phyloP scores from a whole-genome alignment of 2,329 filamentous ascomycete species.

The Colletotrichum filicis region DNA sequence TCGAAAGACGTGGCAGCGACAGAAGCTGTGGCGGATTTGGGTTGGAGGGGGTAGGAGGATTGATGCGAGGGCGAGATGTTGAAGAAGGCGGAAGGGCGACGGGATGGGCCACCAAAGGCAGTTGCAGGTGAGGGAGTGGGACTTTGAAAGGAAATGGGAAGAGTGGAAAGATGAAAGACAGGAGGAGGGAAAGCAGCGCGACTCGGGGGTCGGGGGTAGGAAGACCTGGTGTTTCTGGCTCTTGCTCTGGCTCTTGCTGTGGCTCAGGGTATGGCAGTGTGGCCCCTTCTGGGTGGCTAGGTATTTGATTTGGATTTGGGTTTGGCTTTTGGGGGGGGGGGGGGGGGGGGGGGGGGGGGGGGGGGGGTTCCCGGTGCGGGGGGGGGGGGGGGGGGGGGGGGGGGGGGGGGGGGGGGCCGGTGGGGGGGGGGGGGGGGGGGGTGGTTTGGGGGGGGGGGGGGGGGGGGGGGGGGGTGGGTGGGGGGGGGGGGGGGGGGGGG shows the following conservation, averaged over 20 bases:
- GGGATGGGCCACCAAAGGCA: slow-evolving; percentile 13
- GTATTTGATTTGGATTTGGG: slow-evolving; percentile 14
- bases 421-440: no score
- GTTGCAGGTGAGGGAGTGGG: slow-evolving; percentile 19
- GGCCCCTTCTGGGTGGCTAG: neutral
- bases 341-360: neutral
- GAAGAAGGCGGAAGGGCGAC: slow-evolving; percentile 11
- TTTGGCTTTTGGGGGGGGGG: slow-evolving; percentile 3
- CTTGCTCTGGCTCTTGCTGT: neutral
- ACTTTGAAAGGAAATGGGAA: slow-evolving; percentile 8
- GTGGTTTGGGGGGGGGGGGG: no score
- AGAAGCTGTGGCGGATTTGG: slow-evolving; percentile 1
- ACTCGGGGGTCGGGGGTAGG: slow-evolving; percentile 18
- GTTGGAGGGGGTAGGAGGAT: neutral
- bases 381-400: no score
- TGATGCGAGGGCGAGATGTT: slow-evolving; percentile 8
- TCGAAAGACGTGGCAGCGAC: slow-evolving; percentile 11
- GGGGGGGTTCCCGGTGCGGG: no score
- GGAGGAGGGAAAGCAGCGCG: slow-evolving; percentile 18
- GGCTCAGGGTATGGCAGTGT: neutral
- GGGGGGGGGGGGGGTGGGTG: neutral
- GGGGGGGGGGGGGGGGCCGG: no score
- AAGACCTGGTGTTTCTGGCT: neutral
- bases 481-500: neutral
- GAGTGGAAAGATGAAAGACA: slow-evolving; percentile 5